Evolutionary conservation across 495 filamentous ascomycete species (phyloP).

Genomic region (Hypoxylon perforatum): DNA sequence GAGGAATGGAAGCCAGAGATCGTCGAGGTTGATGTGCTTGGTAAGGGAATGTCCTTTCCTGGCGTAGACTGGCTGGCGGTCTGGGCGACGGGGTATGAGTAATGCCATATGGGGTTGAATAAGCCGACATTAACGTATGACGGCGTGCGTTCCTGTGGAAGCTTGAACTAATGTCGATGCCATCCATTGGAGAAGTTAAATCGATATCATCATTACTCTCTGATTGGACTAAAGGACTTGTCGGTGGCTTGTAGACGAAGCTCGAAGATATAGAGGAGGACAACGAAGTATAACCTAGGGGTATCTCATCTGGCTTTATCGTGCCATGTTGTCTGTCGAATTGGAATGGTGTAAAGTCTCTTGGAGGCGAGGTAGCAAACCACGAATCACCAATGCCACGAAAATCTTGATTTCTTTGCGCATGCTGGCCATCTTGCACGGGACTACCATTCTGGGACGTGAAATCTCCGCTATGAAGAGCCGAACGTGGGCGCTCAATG

Average conservation of each 20-base stretch:
- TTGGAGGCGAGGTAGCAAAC: slow-evolving; percentile 60
- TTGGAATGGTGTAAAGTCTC: slow-evolving; percentile 53
- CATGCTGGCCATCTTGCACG: slow-evolving; percentile 10
- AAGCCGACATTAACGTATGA: slow-evolving; percentile 52
- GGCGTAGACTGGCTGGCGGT: slow-evolving; percentile 48
- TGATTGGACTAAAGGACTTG: slow-evolving; percentile 90
- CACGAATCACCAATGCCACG: slow-evolving; percentile 39
- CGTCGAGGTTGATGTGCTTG: slow-evolving; percentile 79
- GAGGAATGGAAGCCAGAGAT: slow-evolving; percentile 73
- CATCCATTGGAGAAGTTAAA: slow-evolving; percentile 61
- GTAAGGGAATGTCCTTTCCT: slow-evolving; percentile 69
- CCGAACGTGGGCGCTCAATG: slow-evolving; percentile 86
- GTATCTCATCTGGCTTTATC: slow-evolving; percentile 47
- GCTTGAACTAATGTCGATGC: slow-evolving; percentile 52
- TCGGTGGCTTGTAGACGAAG: slow-evolving; percentile 87
- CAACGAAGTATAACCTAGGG: slow-evolving; percentile 69
- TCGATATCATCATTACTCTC: slow-evolving; percentile 89
- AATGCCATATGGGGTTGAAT: slow-evolving; percentile 45
- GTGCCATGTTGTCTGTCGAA: slow-evolving; percentile 47
- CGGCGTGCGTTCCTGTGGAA: slow-evolving; percentile 47
- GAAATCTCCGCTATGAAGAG: slow-evolving; percentile 91
- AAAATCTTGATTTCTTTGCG: slow-evolving; percentile 24
- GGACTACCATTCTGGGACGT: slow-evolving; percentile 48
- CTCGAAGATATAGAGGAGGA: slow-evolving; percentile 82
- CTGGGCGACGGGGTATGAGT: slow-evolving; percentile 48